Evolutionary conservation across 2,329 filamentous ascomycete species (phyloP).

Genomic region (Pleoardoris graminearum): DNA sequence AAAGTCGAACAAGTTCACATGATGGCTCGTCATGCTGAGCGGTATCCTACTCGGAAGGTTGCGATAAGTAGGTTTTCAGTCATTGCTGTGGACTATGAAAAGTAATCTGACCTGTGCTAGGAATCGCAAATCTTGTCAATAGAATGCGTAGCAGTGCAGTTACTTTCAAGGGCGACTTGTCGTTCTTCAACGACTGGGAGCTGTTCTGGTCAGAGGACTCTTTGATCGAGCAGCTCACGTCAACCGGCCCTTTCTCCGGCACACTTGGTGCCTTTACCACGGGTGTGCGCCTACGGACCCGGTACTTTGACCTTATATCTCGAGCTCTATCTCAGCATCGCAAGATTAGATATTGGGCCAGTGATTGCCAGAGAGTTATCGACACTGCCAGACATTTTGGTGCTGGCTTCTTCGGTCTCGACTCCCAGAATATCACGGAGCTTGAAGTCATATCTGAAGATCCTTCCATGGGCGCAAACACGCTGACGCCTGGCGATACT

Average conservation of each 20-base stretch:
- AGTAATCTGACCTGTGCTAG: slow-evolving; percentile 35
- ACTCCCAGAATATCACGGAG: slow-evolving; percentile 46
- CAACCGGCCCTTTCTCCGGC: slow-evolving; percentile 60
- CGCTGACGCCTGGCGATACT: slow-evolving; percentile 59
- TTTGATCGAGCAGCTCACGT: slow-evolving; percentile 59
- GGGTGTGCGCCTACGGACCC: slow-evolving; percentile 57
- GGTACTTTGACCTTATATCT: slow-evolving; percentile 55
- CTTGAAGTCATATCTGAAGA: slow-evolving; percentile 59
- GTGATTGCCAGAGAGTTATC: slow-evolving; percentile 57
- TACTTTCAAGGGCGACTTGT: slow-evolving; percentile 54
- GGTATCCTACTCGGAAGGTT: slow-evolving; percentile 58
- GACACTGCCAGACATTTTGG: slow-evolving; percentile 61
- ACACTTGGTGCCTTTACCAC: slow-evolving; percentile 58
- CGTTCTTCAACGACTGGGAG: slow-evolving; percentile 59
- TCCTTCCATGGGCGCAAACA: slow-evolving; percentile 55
- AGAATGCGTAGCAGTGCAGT: slow-evolving; percentile 50
- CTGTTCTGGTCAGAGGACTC: slow-evolving; percentile 54
- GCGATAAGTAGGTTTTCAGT: slow-evolving; percentile 52
- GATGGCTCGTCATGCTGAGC: slow-evolving; percentile 62
- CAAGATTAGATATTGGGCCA: slow-evolving; percentile 55
- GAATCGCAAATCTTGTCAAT: slow-evolving; percentile 53
- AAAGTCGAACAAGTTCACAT: slow-evolving; percentile 62
- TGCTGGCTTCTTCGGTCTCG: slow-evolving; percentile 58
- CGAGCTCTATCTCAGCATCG: slow-evolving; percentile 18
- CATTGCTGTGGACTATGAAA: neutral